Conservation (phyloP, 129 eudicot genomes). For the Arctium minus region DNA sequence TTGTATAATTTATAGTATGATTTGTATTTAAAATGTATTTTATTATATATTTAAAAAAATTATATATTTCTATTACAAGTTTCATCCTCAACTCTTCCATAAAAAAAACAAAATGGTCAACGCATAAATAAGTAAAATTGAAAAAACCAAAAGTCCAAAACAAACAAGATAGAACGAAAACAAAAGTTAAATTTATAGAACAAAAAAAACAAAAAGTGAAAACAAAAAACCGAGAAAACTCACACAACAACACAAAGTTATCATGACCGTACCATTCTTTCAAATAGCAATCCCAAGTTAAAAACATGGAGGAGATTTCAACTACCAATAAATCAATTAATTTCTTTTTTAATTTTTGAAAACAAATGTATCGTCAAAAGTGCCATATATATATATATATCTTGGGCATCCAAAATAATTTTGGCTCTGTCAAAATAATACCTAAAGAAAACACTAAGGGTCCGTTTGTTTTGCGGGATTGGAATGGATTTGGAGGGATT, state of each 20-base stretch:
- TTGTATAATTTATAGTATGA: no score
- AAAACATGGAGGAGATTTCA: slow-evolving; percentile 9
- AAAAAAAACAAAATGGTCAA: no score
- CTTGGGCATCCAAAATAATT: slow-evolving; percentile 25
- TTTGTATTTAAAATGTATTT: no score
- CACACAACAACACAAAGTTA: background rate
- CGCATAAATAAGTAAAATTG: no score
- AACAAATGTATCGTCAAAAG: slow-evolving; percentile 15
- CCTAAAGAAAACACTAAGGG: slow-evolving; percentile 24
- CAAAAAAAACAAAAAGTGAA: background rate
- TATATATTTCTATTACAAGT: no score
- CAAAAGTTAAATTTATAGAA: background rate
- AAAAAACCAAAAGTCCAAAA: no score
- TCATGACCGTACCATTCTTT: slow-evolving; percentile 10
- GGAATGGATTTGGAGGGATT: no score
- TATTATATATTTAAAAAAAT: no score
- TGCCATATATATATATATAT: background rate
- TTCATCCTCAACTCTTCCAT: no score
- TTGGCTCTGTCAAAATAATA: slow-evolving; percentile 27
- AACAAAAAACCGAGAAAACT: background rate
- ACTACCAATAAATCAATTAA: background rate
- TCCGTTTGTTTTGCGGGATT: no score
- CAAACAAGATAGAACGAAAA: background rate
- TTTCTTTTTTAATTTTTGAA: background rate
- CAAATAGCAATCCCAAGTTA: slow-evolving; percentile 23